Base-by-base conservation (phyloP, 1,284 basidiomycete species). In the Cystobasidiaceae sp. region DNA sequence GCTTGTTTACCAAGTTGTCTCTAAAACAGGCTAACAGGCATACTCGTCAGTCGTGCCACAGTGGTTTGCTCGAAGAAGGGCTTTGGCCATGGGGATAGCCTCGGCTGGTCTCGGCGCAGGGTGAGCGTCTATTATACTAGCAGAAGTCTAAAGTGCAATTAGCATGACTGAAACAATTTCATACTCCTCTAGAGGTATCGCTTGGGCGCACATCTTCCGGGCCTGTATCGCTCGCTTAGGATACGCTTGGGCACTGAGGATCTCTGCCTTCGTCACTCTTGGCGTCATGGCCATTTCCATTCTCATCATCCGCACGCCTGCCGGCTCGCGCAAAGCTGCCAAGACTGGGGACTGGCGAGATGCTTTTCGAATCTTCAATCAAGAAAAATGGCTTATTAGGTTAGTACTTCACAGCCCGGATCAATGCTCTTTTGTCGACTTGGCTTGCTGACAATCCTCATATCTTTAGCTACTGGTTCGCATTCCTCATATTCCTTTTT, bases 61-160 rank as follows among this genome's bases (percentile, higher is more conserved):
- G 19, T 63, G 51, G 50, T 63, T 63, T 32, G 44, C 33, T 3
- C 44, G 55, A 51, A 43, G 23, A 32, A 19, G 60, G 19, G 34
- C 60, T 19, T 27, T 44, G 4, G 60, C 60, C 8, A 63, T 63
- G 60, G 60, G 60, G 2, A 45, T 63, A 17, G 60, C 60, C 4
- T 50, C 60, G 6, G 23, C 50, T 17, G 60, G 60, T 21, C 33
- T 49, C 7, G 60, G 60, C 5, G 60, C 60, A 2, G 60, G 60
- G 60, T 63, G 25, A 44, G 60, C 27, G 4, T 11, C 43, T 23
- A 4, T 11, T 11, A 8, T 21, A 51, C 8, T 27, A 15, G 13
- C 15, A 13, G 5, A n/a, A n/a, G 13, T 39, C 6, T 19, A 19
- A 44, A 5, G 37, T 4, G n/a, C 2, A 2, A 4, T 17, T 13